phyloP scores from a whole-genome alignment of 139 green algal genomes.

The Zygnema cylindricum region DNA sequence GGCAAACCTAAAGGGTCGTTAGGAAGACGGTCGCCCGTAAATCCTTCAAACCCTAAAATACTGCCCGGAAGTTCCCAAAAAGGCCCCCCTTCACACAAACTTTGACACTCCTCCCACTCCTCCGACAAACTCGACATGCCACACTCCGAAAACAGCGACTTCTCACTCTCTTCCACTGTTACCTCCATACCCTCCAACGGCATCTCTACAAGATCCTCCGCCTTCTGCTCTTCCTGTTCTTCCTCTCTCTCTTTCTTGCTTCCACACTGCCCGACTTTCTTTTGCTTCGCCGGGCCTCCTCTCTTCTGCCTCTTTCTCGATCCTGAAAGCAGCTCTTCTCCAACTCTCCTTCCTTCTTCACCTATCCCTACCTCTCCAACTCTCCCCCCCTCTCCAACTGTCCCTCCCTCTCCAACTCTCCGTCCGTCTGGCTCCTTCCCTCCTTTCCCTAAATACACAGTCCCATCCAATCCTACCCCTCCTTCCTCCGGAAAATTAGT shows the following conservation, averaged over 20 bases:
- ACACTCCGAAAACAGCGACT: neutral
- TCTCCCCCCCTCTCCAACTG: too few species aligned
- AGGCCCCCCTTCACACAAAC: neutral
- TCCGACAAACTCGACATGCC: neutral
- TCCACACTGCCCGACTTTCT: neutral
- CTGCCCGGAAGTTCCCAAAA: neutral
- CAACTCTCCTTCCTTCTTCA: too few species aligned
- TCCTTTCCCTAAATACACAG: neutral
- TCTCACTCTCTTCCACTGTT: neutral
- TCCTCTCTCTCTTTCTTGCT: neutral
- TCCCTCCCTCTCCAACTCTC: too few species aligned
- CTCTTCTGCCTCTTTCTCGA: neutral
- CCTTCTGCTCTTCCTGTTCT: neutral
- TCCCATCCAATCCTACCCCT: neutral
- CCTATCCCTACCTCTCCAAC: too few species aligned
- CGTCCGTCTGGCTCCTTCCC: too few species aligned
- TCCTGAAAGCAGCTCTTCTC: too few species aligned
- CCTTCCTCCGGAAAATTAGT: constrained; percentile 83
- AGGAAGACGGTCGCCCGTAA: neutral
- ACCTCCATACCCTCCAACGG: neutral
- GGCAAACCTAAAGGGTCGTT: neutral
- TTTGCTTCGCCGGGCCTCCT: neutral
- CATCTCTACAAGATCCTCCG: neutral
- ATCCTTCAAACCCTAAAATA: neutral
- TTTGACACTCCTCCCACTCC: neutral